These are phyloP conservation scores for Aureobasidium sp. DNA, from an alignment of 2,329 filamentous ascomycete genomes.

Conservation along the genomic window DNA sequence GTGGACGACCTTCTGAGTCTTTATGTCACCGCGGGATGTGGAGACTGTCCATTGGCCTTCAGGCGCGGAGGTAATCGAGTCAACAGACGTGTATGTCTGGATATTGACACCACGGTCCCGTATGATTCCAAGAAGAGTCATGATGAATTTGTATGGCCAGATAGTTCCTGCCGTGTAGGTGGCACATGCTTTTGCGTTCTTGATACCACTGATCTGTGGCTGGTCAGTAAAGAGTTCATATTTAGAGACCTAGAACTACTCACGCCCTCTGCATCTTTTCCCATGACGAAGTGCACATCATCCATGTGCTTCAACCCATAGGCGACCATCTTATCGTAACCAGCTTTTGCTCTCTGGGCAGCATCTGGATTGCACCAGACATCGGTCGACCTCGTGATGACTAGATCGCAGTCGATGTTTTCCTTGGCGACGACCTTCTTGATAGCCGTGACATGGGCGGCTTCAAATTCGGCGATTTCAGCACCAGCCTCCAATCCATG, in stretches of 20 bases:
- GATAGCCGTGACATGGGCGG: conserved; percentile 34
- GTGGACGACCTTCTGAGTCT: conserved; percentile 24
- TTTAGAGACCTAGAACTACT: background rate
- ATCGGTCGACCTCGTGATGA: conserved; percentile 34
- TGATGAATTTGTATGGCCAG: conserved; percentile 75
- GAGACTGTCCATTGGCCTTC: conserved; percentile 12
- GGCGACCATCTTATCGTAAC: conserved; percentile 26
- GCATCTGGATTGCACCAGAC: conserved; percentile 30
- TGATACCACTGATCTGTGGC: conserved; percentile 25
- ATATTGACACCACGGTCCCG: conserved; percentile 54
- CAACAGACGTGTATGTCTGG: conserved; percentile 63
- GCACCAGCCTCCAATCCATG: conserved; percentile 33
- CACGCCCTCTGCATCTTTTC: conserved; percentile 17
- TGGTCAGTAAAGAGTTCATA: background rate
- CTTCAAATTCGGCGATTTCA: conserved; percentile 25
- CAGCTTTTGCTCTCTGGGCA: conserved; percentile 27
- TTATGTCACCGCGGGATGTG: conserved; percentile 22
- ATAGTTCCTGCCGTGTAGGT: conserved; percentile 53
- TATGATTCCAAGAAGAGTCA: conserved; percentile 58
- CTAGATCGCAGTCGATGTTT: conserved; percentile 38
- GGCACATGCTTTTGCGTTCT: conserved; percentile 31
- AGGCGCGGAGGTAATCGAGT: conserved; percentile 18
- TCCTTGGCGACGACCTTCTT: conserved; percentile 35
- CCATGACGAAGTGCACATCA: conserved; percentile 22
- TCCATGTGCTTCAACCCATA: conserved; percentile 24